A percentile compares a stretch with the other conserved stretches of the same genome.
phyloP scores from a whole-genome alignment of 2,329 filamentous ascomycete species.

The Pseudogymnoascus sp. region DNA sequence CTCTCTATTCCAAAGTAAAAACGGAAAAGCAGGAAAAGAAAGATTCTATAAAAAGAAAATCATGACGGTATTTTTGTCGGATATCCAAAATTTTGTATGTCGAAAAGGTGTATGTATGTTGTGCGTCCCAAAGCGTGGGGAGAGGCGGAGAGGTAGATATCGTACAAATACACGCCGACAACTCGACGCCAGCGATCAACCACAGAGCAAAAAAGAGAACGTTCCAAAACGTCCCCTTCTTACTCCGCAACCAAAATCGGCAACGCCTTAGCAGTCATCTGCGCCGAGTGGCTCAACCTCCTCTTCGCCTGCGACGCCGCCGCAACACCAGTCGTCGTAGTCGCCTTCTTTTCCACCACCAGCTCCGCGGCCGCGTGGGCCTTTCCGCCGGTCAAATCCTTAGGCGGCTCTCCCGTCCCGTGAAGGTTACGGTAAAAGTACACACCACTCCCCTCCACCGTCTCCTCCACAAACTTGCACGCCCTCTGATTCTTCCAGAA shows the following conservation, averaged over 20 bases:
- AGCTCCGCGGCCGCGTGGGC: background rate
- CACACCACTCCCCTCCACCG: constrained; percentile 27
- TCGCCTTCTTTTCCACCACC: background rate
- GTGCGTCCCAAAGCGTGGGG: background rate
- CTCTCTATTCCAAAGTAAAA: background rate
- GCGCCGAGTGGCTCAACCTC: background rate
- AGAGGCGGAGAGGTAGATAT: background rate
- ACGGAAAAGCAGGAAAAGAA: background rate
- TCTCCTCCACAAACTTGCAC: constrained; percentile 28
- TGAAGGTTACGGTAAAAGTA: constrained; percentile 28
- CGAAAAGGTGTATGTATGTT: background rate
- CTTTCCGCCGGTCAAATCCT: background rate
- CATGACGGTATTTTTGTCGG: background rate
- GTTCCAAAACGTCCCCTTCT: no score
- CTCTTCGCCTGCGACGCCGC: constrained; percentile 2
- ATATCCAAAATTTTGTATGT: background rate
- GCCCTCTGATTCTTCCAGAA: constrained; percentile 26
- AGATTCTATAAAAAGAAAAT: background rate
- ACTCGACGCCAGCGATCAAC: background rate
- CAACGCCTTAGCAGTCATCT: constrained; percentile 7
- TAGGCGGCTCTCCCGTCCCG: background rate
- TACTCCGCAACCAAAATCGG: background rate
- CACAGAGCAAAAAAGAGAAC: background rate
- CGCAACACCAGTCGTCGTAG: background rate
- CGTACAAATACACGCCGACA: background rate